Base-by-base conservation (phyloP, 345 rosid species). In the Eucalyptus marginata region DNA sequence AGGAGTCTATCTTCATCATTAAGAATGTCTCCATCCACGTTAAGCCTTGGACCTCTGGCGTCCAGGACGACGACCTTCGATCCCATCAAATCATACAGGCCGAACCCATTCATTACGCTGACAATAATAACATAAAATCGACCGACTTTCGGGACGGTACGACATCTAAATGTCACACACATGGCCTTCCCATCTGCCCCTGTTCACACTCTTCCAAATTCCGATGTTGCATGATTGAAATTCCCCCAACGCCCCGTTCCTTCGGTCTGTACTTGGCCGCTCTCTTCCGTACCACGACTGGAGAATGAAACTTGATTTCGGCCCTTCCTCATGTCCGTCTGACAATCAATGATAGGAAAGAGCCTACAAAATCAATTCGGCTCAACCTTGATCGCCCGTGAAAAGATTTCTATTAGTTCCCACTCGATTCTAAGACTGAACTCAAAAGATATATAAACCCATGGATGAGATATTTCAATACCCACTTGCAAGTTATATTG, bases 401-500 rank as follows among this genome's bases (percentile, higher is more conserved):
- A 71, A 18, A 71, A 10, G 14, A 33, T 71, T 18, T 18, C 4
- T 36, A 18, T 71, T 3, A 1, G 11, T 10, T 10, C 10, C 9
- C 40, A 15, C 17, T 8, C 4, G 43, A 66, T 31, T 33, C 44
- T 36, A 36, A 18, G 3, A 40, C 36, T 20, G 44, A 33, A 17
- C 2, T 18, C 44, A 5, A 71, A 71, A 33, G 7, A 71, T 10
- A 71, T 20, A 18, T 18, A 71, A 71, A 20, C 44, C 7, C 29
- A 9, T 24, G 13, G 1, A 2, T 62, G 14, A 29, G 7, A 62
- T 29, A 27, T 62, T 29, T 62, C 33, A 62, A 62, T 13, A 27
- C 3, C 8, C 33, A 62, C 0, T 0, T 29, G 10, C 10, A 64
- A n/a, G 20, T 3, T n/a, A 64, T 6, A 59, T 12, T 12, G 7